phyloP scores from a whole-genome alignment of 129 eudicot species.

The Solidago caesia region DNA sequence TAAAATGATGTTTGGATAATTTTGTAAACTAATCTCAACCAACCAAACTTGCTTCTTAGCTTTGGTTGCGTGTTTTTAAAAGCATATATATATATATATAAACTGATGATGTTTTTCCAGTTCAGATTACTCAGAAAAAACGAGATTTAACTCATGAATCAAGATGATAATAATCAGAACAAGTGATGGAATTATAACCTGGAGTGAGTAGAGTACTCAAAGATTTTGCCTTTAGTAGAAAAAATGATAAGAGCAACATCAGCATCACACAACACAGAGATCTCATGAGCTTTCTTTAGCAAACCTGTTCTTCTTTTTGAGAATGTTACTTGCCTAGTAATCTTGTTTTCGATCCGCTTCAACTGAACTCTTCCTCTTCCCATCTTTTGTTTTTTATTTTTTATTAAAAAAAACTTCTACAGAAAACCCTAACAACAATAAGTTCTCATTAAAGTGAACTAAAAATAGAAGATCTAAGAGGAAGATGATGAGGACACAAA shows the following conservation, averaged over 20 bases:
- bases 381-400: conserved; percentile 27
- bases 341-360: conserved; percentile 88
- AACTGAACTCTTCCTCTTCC: conserved; percentile 89
- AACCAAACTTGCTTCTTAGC: background rate
- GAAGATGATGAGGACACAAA: conserved; percentile 20
- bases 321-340: conserved; percentile 82
- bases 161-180: background rate
- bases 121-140: too few species aligned
- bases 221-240: conserved; percentile 76
- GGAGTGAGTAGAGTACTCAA: conserved; percentile 76
- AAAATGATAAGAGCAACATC: conserved; percentile 76
- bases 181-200: conserved; percentile 31
- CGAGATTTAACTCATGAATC: background rate
- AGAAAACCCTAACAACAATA: conserved; percentile 32
- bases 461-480: conserved; percentile 12
- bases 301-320: conserved; percentile 82
- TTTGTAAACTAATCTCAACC: background rate
- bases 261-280: conserved; percentile 71
- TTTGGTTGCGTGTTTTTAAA: background rate
- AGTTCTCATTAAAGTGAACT: background rate
- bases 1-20: background rate
- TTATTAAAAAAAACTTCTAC: background rate
- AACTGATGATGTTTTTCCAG: too few species aligned
- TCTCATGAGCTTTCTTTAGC: conserved; percentile 85
- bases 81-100: too few species aligned